A percentile compares a stretch with the other conserved stretches of the same genome.
These are phyloP conservation scores for Fusarium musae DNA, from an alignment of 2,329 filamentous ascomycete genomes.

Conservation along the genomic window DNA sequence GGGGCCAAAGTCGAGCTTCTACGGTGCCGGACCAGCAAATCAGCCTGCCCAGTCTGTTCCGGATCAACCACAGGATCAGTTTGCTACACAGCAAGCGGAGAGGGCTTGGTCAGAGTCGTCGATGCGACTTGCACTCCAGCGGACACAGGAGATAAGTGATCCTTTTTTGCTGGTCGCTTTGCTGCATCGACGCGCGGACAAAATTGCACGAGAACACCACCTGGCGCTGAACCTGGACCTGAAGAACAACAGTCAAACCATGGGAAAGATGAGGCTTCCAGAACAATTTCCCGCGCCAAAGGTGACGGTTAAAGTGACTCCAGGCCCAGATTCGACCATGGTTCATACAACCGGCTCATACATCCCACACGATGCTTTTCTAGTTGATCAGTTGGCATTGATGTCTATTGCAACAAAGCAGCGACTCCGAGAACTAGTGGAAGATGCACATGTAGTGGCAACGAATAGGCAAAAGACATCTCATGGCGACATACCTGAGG, in stretches of 20 bases:
- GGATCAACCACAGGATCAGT: conserved; percentile 68
- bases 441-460: conserved; percentile 79
- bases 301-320: conserved; percentile 65
- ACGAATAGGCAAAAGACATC: conserved; percentile 79
- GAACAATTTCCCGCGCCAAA: conserved; percentile 62
- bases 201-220: conserved; percentile 68
- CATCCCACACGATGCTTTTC: conserved; percentile 77
- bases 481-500: conserved; percentile 80
- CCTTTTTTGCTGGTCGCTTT: conserved; percentile 77
- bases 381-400: conserved; percentile 85
- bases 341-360: conserved; percentile 74
- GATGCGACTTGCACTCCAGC: conserved; percentile 66
- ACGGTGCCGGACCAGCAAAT: conserved; percentile 73
- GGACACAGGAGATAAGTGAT: conserved; percentile 76
- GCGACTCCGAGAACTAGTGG: conserved; percentile 77
- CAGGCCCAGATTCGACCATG: conserved; percentile 70
- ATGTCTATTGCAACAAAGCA: conserved; percentile 87
- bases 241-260: conserved; percentile 57
- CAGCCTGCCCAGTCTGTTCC: conserved; percentile 64
- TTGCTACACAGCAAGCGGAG: conserved; percentile 72
- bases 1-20: conserved; percentile 67
- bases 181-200: conserved; percentile 67
- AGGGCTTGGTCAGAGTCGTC: conserved; percentile 74
- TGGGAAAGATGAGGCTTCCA: conserved; percentile 62
- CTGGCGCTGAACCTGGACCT: conserved; percentile 66